Base-by-base conservation (phyloP, 2,329 filamentous ascomycete genomes). In the Fusarium pseudocircinatum region DNA sequence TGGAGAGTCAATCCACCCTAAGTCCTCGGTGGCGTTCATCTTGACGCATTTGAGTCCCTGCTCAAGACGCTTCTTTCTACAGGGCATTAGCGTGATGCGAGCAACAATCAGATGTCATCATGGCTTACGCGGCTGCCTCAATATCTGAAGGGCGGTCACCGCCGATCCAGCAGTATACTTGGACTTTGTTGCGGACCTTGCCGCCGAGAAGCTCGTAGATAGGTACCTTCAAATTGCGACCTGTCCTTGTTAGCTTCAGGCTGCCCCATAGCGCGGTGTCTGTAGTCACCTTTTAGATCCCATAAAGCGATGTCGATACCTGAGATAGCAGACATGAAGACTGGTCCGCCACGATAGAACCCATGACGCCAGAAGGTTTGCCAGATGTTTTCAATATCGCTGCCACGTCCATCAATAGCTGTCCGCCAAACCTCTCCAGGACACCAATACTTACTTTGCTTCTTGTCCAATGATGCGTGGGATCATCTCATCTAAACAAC, bases 351-450 rank as follows among this genome's bases (percentile, higher is more conserved):
- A 34, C 93, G 87, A 80, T 95, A 95, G 81, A 95, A 96, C 1
- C 89, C 89, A 46, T 88, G 84, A 46, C 93, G 87, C 88, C 91
- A 95, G 32, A 89, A 88, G 72, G 88, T 87, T 79, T 94, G 93
- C 93, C 93, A 95, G 65, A 95, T 92, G 71, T 94, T 91, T 78
- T 95, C 93, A 72, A 95, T 95, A 54, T 94, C 90, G 78, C 91
- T 93, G 50, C 12, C 4, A 13, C 2, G 0, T 9, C 7, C 16
- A 43, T 60, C n/a, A 18, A 14, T 16, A 4, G 1, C 12, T 9
- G 2, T 20, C 22, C 7, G 4, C 2, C 5, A 1, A 2, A 7
- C 0, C 2, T 3, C 14, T n/a, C 0, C 7, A 3, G 7, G 4
- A 14, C 0, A 10, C 0, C 3, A 14, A 12, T 10, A 6, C 84